Percentiles rank a stretch among this genome's conserved stretches.
Evolutionary conservation across 306 rosid species (phyloP).

Genomic region (Malus sylvestris): DNA sequence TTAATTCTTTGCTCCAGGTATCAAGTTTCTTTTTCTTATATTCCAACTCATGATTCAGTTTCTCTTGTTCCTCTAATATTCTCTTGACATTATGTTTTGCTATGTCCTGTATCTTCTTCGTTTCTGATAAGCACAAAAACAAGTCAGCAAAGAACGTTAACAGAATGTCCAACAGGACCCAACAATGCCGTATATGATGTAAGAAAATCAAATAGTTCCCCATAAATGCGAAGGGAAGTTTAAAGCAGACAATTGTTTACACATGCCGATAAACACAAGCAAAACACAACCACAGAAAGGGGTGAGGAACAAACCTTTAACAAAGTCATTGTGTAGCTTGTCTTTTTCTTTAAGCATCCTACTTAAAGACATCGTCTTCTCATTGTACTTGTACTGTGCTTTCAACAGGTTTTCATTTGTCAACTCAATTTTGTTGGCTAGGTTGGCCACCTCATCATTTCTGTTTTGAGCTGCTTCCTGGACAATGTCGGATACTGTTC

Average conservation of each 20-base stretch:
- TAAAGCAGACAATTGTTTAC: neutral
- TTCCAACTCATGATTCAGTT: conserved; percentile 65
- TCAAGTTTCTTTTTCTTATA: conserved; percentile 67
- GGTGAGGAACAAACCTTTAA: conserved; percentile 48
- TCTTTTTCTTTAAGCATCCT: conserved; percentile 85
- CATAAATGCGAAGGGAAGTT: neutral
- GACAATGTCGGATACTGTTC: conserved; percentile 70
- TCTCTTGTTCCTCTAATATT: conserved; percentile 81
- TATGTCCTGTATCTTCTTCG: conserved; percentile 63
- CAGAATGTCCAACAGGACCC: neutral
- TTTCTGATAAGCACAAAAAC: conserved; percentile 37
- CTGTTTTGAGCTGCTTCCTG: conserved; percentile 61
- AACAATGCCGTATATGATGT: neutral
- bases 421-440: conserved; percentile 57
- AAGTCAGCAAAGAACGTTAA: neutral
- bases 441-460: conserved; percentile 49
- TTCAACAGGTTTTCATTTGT: conserved; percentile 60
- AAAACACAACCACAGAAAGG: neutral
- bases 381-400: conserved; percentile 59
- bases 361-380: conserved; percentile 65
- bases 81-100: conserved; percentile 57
- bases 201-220: neutral
- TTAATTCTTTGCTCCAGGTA: conserved; percentile 71
- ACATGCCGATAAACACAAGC: neutral
- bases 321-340: conserved; percentile 54